phyloP scores from a whole-genome alignment of 1,139 yeast species.

The Nakaseomyces uthaithaninus region DNA sequence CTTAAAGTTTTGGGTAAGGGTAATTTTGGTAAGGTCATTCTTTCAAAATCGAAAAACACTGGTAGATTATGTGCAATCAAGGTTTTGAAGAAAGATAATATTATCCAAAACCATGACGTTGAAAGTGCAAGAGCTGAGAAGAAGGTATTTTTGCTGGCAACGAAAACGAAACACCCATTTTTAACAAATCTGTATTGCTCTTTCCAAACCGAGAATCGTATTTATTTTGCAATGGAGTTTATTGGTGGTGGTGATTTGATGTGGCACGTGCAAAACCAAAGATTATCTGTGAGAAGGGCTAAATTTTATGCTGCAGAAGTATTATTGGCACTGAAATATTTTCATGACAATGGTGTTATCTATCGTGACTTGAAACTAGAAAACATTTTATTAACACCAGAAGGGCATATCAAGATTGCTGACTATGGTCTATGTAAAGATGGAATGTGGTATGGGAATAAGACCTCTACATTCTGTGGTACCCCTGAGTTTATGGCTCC shows the following conservation, averaged over 20 bases:
- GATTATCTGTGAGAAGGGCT: constrained; percentile 84
- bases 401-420: constrained; percentile 95
- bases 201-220: constrained; percentile 94
- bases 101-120: constrained; percentile 91
- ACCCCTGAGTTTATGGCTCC: constrained; percentile 99
- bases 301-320: constrained; percentile 97
- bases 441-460: constrained; percentile 84
- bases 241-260: constrained; percentile 96
- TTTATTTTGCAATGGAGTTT: constrained; percentile 96
- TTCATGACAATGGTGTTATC: constrained; percentile 92
- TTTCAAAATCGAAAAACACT: constrained; percentile 79
- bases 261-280: constrained; percentile 97
- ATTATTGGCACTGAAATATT: constrained; percentile 76
- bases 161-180: constrained; percentile 86
- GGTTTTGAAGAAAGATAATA: constrained; percentile 89
- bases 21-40: constrained; percentile 95
- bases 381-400: constrained; percentile 76
- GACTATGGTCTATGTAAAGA: constrained; percentile 97
- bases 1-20: constrained; percentile 95
- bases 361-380: constrained; percentile 95
- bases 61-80: constrained; percentile 83
- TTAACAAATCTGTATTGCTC: constrained; percentile 85
- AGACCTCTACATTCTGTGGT: constrained; percentile 96
- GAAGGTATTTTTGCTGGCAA: constrained; percentile 84
- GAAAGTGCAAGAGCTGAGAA: constrained; percentile 92